Percentiles rank a stretch among this genome's conserved stretches.
Evolutionary conservation across 2,329 filamentous ascomycete species (phyloP).

Genomic region (Coniochaeta sp.): DNA sequence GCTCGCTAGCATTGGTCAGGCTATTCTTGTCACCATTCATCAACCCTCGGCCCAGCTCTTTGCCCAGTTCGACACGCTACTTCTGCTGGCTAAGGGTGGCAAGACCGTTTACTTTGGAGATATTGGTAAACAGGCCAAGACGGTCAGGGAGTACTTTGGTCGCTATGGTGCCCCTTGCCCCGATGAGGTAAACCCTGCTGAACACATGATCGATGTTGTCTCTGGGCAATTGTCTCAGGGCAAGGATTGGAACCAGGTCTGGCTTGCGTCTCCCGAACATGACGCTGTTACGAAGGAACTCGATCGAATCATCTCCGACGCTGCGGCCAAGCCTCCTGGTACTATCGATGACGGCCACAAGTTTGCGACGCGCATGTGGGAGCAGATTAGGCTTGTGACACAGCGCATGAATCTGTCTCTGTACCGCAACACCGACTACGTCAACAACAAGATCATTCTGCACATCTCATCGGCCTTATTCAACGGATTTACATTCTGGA

Average conservation of each 20-base stretch:
- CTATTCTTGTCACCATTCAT: slow-evolving; percentile 39
- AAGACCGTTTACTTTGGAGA: slow-evolving; percentile 61
- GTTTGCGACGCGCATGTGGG: neutral
- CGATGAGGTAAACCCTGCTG: neutral
- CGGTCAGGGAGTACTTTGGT: slow-evolving; percentile 9
- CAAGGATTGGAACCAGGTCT: neutral
- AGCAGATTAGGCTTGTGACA: neutral
- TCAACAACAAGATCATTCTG: slow-evolving; percentile 54
- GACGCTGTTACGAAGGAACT: slow-evolving; percentile 24
- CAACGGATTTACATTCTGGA: slow-evolving; percentile 66
- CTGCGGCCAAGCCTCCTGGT: slow-evolving; percentile 18
- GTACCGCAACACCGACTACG: slow-evolving; percentile 47
- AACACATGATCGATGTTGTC: too few species aligned
- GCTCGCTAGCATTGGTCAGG: neutral
- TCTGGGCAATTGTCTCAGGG: too few species aligned
- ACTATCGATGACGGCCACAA: slow-evolving; percentile 25
- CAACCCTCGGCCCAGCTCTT: slow-evolving; percentile 53
- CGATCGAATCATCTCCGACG: slow-evolving; percentile 34
- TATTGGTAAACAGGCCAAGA: slow-evolving; percentile 12
- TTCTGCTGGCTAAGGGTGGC: slow-evolving; percentile 56
- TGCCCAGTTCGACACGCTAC: too few species aligned
- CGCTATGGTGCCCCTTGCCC: neutral
- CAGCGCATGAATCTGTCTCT: neutral
- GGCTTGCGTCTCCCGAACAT: neutral
- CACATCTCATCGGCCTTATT: slow-evolving; percentile 59